Evolutionary conservation across 2,329 filamentous ascomycete genomes (phyloP), one percentile per base, ranked within the genome.

Genomic region (Thermothelomyces thermophilus): DNA sequence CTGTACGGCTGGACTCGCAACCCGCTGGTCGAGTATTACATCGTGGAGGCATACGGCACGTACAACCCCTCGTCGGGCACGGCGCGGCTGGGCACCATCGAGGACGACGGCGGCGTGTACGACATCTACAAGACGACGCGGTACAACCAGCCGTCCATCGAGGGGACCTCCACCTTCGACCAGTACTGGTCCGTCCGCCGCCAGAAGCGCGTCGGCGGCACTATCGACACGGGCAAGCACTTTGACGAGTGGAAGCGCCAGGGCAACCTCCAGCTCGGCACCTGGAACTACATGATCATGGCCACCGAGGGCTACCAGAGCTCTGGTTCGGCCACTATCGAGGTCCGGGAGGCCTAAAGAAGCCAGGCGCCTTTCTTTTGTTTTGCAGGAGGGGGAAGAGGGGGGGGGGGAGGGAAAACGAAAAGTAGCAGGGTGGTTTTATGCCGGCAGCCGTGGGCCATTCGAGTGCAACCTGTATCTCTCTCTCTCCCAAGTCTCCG

Each of bases 141-240:
- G 34, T 50, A 59, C 54, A 72, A 73, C 59, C 62, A 66, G 58
- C 71, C 72, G 16, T 68, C 64, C 45, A 73, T 74, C 53, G 54
- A 70, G 48, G 73, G 73, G 42, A 75, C 70, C 7, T 48, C 54
- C 31, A 75, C 72, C 55, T 75, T 76, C 56, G 59, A 69, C 56
- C 73, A 76, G 64, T 76, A 67, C 65, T 74, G 71, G 71, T 72
- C 69, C 9, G 70, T 80, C 19, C 68, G 76, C 50, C 62, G 64
- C 39, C 56, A 53, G 41, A 74, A 77, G 67, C 67, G 73, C 24
- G 65, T 67, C 24, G 66, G 70, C 24, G 76, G 76, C 5, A 73
- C 69, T n/a, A 70, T 80, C 50, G 75, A 68, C 17, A 69, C 68
- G 19, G 63, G 60, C 40, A 73, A 70, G 55, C 76, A 79, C 62